Conservation (phyloP, 164 flowering plant genomes). For the Vitis rotundifolia region DNA sequence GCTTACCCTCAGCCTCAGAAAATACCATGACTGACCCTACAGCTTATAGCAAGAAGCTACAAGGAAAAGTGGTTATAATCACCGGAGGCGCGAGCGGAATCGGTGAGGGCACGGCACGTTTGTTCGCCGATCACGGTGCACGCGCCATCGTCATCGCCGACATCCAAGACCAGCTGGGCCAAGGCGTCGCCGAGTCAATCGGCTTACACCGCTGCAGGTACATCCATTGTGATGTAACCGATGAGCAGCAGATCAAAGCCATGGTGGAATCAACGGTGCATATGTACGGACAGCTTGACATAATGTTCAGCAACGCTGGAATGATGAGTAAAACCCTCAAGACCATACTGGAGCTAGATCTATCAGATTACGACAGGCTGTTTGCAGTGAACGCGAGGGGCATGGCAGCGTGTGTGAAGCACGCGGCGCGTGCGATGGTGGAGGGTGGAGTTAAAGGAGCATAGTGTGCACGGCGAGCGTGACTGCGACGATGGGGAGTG, state of each 20-base stretch:
- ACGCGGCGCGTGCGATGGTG: conserved; percentile 61
- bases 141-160: conserved; percentile 36
- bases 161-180: conserved; percentile 41
- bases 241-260: conserved; percentile 38
- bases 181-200: conserved; percentile 30
- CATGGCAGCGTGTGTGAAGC: conserved; percentile 46
- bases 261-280: conserved; percentile 27
- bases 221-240: conserved; percentile 39
- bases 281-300: conserved; percentile 31
- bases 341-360: conserved; percentile 34
- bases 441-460: conserved; percentile 28
- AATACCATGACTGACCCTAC: no score
- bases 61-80: no score
- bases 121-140: conserved; percentile 33
- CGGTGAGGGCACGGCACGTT: conserved; percentile 12
- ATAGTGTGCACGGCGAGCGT: conserved; percentile 54
- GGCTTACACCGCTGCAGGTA: conserved; percentile 23
- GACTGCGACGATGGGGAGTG: conserved; percentile 19
- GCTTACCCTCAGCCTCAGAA: no score
- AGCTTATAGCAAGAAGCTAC: no score
- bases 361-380: conserved; percentile 21
- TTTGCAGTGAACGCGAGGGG: conserved; percentile 41
- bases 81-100: no score
- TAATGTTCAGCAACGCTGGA: conserved; percentile 56
- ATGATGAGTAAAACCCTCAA: conserved; percentile 11